Evolutionary conservation across 495 filamentous ascomycete genomes (phyloP).

Genomic region (Articulospora tetracladia): DNA sequence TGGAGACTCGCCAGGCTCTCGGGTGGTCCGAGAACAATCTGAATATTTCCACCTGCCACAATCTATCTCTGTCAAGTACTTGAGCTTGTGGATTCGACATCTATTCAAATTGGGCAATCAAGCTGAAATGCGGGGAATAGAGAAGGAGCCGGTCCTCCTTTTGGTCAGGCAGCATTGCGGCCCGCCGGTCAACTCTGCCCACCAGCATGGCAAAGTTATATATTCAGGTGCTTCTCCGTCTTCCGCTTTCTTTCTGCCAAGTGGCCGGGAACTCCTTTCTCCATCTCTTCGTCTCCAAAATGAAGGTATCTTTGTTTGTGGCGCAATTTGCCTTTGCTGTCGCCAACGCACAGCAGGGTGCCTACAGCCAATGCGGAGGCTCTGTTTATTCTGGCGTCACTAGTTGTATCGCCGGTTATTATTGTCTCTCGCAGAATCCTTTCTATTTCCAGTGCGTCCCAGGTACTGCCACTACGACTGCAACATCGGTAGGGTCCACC

Average conservation of each 20-base stretch:
- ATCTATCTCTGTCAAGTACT: neutral
- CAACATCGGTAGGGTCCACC: neutral
- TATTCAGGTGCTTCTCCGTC: neutral
- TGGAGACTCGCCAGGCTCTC: neutral
- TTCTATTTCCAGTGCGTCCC: conserved; percentile 19
- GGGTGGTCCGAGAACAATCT: neutral
- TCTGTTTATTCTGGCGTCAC: conserved; percentile 8
- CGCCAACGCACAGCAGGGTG: neutral
- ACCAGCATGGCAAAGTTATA: too few relatives aligned
- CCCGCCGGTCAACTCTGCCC: too few relatives aligned
- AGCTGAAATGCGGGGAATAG: neutral
- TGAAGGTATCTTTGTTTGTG: neutral
- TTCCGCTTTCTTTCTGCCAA: neutral
- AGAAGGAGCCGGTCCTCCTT: neutral
- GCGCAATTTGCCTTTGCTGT: neutral
- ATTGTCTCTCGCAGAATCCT: conserved; percentile 11
- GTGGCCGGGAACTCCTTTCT: neutral
- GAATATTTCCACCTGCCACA: neutral
- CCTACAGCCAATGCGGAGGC: conserved; percentile 9
- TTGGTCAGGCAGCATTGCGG: neutral
- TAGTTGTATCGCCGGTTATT: conserved; percentile 19
- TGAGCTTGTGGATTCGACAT: neutral
- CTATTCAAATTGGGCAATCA: neutral
- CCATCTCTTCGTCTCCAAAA: neutral
- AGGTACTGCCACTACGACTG: conserved; percentile 10